Conservation (phyloP, 2,329 filamentous ascomycete genomes). For the Rutstroemia sp. region DNA sequence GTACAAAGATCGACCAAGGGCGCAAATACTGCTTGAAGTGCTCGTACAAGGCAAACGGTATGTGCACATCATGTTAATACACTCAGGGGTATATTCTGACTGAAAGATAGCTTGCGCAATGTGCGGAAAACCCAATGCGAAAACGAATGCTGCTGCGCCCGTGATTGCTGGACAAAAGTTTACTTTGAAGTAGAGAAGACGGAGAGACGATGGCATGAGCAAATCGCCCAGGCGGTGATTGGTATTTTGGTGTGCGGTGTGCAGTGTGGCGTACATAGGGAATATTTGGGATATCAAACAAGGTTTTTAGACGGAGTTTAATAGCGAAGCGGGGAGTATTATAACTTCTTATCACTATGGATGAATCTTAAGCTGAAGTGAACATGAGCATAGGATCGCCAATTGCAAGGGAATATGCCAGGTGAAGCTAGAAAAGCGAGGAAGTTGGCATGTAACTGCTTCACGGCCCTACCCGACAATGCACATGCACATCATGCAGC, state of each 20-base stretch:
- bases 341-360: too few relatives aligned
- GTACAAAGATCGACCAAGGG: slow-evolving; percentile 55
- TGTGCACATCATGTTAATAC: slow-evolving; percentile 18
- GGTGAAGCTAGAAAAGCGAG: too few relatives aligned
- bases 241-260: background rate
- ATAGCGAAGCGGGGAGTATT: too few relatives aligned
- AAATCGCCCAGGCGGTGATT: background rate
- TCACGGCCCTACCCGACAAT: too few relatives aligned
- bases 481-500: too few relatives aligned
- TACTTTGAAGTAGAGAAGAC: slow-evolving; percentile 43
- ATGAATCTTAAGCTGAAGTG: too few relatives aligned
- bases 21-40: slow-evolving; percentile 54
- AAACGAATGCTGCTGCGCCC: slow-evolving; percentile 42
- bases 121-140: slow-evolving; percentile 53
- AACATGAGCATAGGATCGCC: too few relatives aligned
- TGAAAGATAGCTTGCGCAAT: slow-evolving; percentile 47
- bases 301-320: too few relatives aligned
- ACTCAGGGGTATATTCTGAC: background rate
- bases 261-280: too few relatives aligned
- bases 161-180: slow-evolving; percentile 55
- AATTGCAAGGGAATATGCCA: too few relatives aligned
- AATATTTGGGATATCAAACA: too few relatives aligned
- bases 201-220: background rate
- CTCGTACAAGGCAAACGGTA: slow-evolving; percentile 54
- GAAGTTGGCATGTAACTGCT: too few relatives aligned